A percentile compares a stretch with the other conserved stretches of the same genome.
phyloP scores from a whole-genome alignment of 805 yeast species.

The Candida chauliodis region DNA sequence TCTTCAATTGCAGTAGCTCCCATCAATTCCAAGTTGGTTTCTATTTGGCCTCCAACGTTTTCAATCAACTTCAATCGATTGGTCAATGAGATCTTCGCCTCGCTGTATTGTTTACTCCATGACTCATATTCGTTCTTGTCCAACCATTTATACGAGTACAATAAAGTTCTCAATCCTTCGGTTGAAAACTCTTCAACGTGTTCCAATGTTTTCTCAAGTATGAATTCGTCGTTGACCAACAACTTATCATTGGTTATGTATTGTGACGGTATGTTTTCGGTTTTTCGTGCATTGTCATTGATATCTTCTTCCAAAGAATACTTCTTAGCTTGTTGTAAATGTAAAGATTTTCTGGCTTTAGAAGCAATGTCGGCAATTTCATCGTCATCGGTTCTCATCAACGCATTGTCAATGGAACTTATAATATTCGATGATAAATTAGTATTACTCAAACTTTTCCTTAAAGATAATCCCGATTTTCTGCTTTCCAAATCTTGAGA shows the following conservation, averaged over 20 bases:
- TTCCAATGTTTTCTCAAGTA: slow-evolving; percentile 79
- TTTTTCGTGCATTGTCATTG: background rate
- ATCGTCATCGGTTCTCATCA: slow-evolving; percentile 42
- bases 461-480: slow-evolving; percentile 29
- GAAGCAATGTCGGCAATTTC: slow-evolving; percentile 53
- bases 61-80: slow-evolving; percentile 69
- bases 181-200: slow-evolving; percentile 93
- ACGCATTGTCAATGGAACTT: slow-evolving; percentile 48
- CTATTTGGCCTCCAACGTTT: slow-evolving; percentile 68
- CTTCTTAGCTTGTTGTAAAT: slow-evolving; percentile 53
- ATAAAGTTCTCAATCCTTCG: slow-evolving; percentile 87
- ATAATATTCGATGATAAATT: slow-evolving; percentile 13
- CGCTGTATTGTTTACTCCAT: slow-evolving; percentile 68
- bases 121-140: slow-evolving; percentile 50
- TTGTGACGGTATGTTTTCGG: background rate
- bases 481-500: slow-evolving; percentile 31
- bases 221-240: slow-evolving; percentile 66
- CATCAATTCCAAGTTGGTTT: slow-evolving; percentile 58
- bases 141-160: slow-evolving; percentile 78
- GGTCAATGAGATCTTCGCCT: slow-evolving; percentile 72
- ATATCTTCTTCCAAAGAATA: slow-evolving; percentile 40
- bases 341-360: slow-evolving; percentile 55
- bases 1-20: slow-evolving; percentile 99
- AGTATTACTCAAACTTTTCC: slow-evolving; percentile 24
- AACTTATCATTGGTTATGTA: slow-evolving; percentile 47